Percentiles rank a stretch among this genome's conserved stretches.
phyloP scores from a whole-genome alignment of 129 eudicot genomes.

The Arctium minus region DNA sequence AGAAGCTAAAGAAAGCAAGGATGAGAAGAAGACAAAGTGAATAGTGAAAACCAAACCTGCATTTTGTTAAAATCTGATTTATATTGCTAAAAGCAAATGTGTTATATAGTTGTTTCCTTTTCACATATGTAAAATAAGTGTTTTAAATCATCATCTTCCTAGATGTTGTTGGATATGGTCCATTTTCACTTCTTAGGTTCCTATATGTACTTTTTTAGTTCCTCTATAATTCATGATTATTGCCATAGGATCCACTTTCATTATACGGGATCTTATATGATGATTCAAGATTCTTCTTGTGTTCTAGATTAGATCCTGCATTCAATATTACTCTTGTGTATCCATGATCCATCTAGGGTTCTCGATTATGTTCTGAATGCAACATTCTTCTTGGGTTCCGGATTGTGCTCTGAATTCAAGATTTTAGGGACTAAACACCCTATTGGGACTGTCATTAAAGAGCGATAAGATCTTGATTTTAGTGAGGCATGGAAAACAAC shows the following conservation, averaged over 20 bases:
- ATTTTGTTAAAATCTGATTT: background rate
- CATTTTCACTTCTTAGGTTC: background rate
- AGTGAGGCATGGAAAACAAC: too few relatives aligned
- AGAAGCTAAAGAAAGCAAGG: background rate
- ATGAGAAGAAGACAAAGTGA: constrained; percentile 13
- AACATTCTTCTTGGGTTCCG: background rate
- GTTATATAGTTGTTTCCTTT: background rate
- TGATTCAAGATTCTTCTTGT: background rate
- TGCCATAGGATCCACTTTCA: too few relatives aligned
- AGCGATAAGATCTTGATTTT: too few relatives aligned
- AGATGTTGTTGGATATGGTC: constrained; percentile 7
- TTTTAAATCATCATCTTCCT: background rate
- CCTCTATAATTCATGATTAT: too few relatives aligned
- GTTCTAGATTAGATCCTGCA: background rate
- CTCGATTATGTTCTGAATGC: background rate
- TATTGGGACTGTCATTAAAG: too few relatives aligned
- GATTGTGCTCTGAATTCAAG: background rate
- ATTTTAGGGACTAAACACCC: too few relatives aligned
- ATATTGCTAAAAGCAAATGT: background rate
- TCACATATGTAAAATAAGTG: constrained; percentile 1
- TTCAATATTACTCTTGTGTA: background rate
- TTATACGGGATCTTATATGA: too few relatives aligned
- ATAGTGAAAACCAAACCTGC: too few relatives aligned
- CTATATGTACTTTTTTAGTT: too few relatives aligned
- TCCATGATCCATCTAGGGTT: background rate